Conservation (phyloP, 2,329 filamentous ascomycete genomes). For the Neospermospora avenae region DNA sequence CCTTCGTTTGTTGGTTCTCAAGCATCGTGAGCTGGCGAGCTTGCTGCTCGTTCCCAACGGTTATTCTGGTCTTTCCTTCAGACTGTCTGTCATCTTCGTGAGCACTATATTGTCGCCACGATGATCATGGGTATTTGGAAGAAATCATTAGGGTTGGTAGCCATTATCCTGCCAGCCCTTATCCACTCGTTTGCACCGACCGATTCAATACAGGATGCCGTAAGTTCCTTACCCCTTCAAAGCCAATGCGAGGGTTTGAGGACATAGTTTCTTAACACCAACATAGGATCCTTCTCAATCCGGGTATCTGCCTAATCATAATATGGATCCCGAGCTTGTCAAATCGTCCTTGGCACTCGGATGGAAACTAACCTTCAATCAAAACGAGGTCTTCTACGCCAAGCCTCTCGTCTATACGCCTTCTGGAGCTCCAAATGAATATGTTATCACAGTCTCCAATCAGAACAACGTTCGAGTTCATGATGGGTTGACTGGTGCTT, state of each 20-base stretch:
- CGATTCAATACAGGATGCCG: slow-evolving; percentile 11
- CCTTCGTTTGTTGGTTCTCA: neutral
- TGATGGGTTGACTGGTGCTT: slow-evolving; percentile 51
- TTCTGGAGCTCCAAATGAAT: slow-evolving; percentile 43
- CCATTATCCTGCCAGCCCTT: slow-evolving; percentile 7
- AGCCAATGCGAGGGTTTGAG: neutral
- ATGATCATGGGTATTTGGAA: neutral
- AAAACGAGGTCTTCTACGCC: slow-evolving; percentile 41
- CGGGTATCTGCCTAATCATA: slow-evolving; percentile 20
- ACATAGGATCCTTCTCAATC: slow-evolving; percentile 15
- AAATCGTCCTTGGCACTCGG: neutral
- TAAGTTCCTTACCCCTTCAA: neutral
- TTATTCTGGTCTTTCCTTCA: neutral
- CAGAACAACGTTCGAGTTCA: slow-evolving; percentile 57
- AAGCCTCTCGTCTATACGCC: slow-evolving; percentile 52
- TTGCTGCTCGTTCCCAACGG: neutral
- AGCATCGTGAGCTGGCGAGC: neutral
- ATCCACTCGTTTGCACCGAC: slow-evolving; percentile 13
- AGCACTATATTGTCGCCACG: neutral
- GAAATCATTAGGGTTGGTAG: slow-evolving; percentile 6
- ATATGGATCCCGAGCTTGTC: slow-evolving; percentile 12
- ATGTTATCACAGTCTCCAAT: slow-evolving; percentile 53
- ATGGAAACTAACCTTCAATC: slow-evolving; percentile 15
- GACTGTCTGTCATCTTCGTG: neutral
- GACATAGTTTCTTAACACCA: neutral